These are phyloP conservation scores for Microsporum canis DNA, from an alignment of 2,329 filamentous ascomycete genomes.

Conservation along the genomic window DNA sequence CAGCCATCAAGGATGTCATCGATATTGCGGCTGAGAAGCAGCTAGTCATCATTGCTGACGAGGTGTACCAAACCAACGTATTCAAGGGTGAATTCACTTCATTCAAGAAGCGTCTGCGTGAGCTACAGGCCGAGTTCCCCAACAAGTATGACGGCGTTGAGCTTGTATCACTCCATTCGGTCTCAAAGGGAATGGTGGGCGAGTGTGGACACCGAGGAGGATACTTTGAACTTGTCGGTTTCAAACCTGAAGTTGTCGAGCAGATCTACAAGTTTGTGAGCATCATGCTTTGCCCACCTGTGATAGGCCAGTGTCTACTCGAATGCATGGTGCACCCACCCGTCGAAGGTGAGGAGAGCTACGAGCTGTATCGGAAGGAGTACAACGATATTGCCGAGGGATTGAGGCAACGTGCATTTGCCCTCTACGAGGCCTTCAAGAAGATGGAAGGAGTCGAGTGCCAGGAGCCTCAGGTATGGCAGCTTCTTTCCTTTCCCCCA, in stretches of 20 bases:
- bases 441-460: constrained; percentile 95
- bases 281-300: constrained; percentile 91
- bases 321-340: constrained; percentile 98
- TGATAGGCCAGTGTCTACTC: constrained; percentile 90
- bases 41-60: constrained; percentile 84
- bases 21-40: constrained; percentile 75
- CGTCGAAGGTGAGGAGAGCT: constrained; percentile 67
- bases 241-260: constrained; percentile 71
- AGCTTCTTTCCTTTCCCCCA: background rate
- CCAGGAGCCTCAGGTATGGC: constrained; percentile 58
- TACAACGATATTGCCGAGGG: constrained; percentile 72
- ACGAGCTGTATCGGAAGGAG: constrained; percentile 71
- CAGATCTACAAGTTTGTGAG: constrained; percentile 99
- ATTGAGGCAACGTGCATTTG: constrained; percentile 65
- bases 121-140: constrained; percentile 61
- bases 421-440: constrained; percentile 80
- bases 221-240: constrained; percentile 92
- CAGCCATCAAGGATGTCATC: constrained; percentile 74
- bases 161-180: constrained; percentile 80
- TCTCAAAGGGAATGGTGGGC: constrained; percentile 97
- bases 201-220: constrained; percentile 96
- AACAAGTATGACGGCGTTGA: constrained; percentile 76
- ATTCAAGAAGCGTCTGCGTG: constrained; percentile 79
- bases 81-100: constrained; percentile 89
- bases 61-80: constrained; percentile 98